These are phyloP conservation scores for Nicotiana knightiana DNA, from an alignment of 257 asterid genomes.

Conservation along the genomic window DNA sequence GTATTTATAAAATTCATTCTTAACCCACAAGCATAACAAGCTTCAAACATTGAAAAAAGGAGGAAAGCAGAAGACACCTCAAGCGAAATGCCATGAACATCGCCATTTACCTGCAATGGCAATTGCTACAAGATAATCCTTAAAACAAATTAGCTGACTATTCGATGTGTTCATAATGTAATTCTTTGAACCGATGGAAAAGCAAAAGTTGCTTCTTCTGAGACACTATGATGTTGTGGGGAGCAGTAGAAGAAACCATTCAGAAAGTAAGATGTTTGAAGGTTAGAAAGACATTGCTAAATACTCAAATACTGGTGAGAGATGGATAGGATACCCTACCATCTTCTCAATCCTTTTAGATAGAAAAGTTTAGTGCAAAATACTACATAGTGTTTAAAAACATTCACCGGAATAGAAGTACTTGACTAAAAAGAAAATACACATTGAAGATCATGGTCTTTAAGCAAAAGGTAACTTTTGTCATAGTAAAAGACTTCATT, in stretches of 20 bases:
- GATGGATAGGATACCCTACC: conserved; percentile 14
- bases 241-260: conserved; percentile 9
- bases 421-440: conserved; percentile 39
- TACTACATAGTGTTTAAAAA: conserved; percentile 52
- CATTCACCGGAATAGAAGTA: conserved; percentile 30
- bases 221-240: background rate
- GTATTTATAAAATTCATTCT: background rate
- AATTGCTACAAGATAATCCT: conserved; percentile 28
- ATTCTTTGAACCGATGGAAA: conserved; percentile 6
- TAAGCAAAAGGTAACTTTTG: conserved; percentile 53
- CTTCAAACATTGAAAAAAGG: background rate
- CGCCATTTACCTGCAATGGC: conserved; percentile 39
- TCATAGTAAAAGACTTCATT: conserved; percentile 74
- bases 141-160: conserved; percentile 27
- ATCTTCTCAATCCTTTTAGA: conserved; percentile 37
- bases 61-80: conserved; percentile 19
- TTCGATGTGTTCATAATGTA: background rate
- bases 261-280: conserved; percentile 11
- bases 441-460: conserved; percentile 55
- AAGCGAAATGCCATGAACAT: conserved; percentile 27
- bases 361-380: conserved; percentile 29
- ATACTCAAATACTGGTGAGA: conserved; percentile 26
- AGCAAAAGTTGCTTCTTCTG: conserved; percentile 13
- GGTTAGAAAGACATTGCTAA: conserved; percentile 18
- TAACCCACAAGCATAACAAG: background rate